Evolutionary conservation across 331 rosid species (phyloP).

Genomic region (Erythrophleum ivorense): DNA sequence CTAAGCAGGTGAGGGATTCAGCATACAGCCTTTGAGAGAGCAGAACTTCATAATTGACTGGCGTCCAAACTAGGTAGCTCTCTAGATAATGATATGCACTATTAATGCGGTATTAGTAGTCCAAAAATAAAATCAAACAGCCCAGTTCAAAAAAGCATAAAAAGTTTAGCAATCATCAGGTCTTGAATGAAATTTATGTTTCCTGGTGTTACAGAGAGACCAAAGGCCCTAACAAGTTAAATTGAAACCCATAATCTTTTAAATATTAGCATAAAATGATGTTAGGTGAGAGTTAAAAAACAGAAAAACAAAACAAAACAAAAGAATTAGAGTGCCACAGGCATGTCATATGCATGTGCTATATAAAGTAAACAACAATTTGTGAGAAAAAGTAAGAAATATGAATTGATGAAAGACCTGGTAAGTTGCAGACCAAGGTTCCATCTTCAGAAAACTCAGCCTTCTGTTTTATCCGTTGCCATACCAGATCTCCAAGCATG

Average conservation of each 20-base stretch:
- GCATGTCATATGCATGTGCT: constrained; percentile 16
- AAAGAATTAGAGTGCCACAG: neutral
- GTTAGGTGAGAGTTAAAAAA: neutral
- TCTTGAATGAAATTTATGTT: neutral
- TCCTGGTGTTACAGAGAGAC: neutral
- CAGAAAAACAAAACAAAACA: too few species aligned
- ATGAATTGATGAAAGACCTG: constrained; percentile 60
- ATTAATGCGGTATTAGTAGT: too few species aligned
- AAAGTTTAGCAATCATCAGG: neutral
- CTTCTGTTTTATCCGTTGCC: constrained; percentile 89
- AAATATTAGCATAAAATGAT: constrained; percentile 17
- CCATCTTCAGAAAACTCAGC: constrained; percentile 88
- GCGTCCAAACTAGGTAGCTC: too few species aligned
- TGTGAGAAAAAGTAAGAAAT: constrained; percentile 20
- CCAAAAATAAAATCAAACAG: neutral
- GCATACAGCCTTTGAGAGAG: too few species aligned
- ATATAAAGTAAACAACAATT: constrained; percentile 22
- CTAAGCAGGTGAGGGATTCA: too few species aligned
- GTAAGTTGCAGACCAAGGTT: constrained; percentile 55
- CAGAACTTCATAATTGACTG: too few species aligned
- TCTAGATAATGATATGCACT: neutral
- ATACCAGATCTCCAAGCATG: constrained; percentile 91
- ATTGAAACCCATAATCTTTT: constrained; percentile 15
- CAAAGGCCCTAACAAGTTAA: constrained; percentile 28
- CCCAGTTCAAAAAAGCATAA: constrained; percentile 8